Percentiles rank a stretch among this genome's conserved stretches.
Evolutionary conservation across 1,139 yeast genomes (phyloP).

Genomic region (Zygosaccharomyces sapae): DNA sequence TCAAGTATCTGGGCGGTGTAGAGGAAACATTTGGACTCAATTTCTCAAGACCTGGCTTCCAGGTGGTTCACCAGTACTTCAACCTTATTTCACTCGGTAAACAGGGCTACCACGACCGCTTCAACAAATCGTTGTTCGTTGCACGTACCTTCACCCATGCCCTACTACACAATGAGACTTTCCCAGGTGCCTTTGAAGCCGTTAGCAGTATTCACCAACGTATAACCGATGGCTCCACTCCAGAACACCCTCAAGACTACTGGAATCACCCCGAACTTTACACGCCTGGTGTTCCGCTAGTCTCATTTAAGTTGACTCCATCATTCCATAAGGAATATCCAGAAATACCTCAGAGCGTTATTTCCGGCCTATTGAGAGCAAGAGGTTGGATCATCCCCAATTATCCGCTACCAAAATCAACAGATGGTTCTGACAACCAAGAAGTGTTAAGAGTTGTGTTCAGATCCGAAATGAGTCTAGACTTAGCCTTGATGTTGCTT

Average conservation of each 20-base stretch:
- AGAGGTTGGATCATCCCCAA: conserved; percentile 89
- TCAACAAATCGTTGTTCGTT: conserved; percentile 50
- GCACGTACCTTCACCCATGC: conserved; percentile 30
- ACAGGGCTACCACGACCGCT: conserved; percentile 63
- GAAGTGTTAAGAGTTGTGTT: conserved; percentile 87
- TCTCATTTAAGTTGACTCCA: conserved; percentile 71
- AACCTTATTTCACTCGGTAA: conserved; percentile 68
- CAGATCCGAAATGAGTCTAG: conserved; percentile 65
- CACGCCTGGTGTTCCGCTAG: conserved; percentile 84
- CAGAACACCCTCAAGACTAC: conserved; percentile 21
- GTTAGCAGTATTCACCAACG: conserved; percentile 74
- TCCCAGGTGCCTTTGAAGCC: conserved; percentile 64
- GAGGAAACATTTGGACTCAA: conserved; percentile 85
- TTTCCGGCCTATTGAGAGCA: conserved; percentile 69
- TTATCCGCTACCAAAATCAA: conserved; percentile 71
- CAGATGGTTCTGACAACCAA: conserved; percentile 36
- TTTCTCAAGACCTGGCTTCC: conserved; percentile 91
- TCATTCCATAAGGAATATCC: conserved; percentile 59
- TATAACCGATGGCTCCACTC: conserved; percentile 18
- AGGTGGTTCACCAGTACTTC: conserved; percentile 82
- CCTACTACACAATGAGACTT: conserved; percentile 44
- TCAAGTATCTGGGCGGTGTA: conserved; percentile 82
- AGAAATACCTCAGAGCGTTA: conserved; percentile 76
- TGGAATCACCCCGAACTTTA: conserved; percentile 36
- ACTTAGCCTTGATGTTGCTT: conserved; percentile 68